Base-by-base conservation (phyloP, 164 flowering plant genomes). In the Amborella trichopoda region DNA sequence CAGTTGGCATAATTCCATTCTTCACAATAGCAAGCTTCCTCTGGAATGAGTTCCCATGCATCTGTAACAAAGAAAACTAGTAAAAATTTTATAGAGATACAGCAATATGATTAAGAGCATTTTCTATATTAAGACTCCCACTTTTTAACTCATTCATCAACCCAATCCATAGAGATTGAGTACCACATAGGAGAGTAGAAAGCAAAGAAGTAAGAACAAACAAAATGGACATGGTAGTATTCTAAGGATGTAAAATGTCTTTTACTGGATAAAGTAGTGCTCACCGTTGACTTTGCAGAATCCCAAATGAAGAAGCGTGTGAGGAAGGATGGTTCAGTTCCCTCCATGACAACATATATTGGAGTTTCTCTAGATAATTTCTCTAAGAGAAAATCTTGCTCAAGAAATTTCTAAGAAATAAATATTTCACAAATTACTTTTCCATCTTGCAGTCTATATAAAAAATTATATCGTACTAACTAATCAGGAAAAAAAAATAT, bases 21-120 rank as follows among this genome's bases (percentile, higher is more conserved):
- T 87, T 91, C 37, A 91, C 61, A 17, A 80, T 62, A 9, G 91
- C 60, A 59, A 87, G 76, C 56, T 77, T 93, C 72, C 96, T 72
- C 56, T 93, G 91, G 56, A 82, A 93, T 12, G 99, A 93, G 68
- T 83, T 80, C 57, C 99, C 99, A 67, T 80, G 95, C 90, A 91
- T 91, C 99, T 91, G 82, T 33, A 44, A 26, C 36, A 41, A 69
- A 52, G n/a, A n/a, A n/a, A n/a, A n/a, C n/a, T n/a, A n/a, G n/a
- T n/a, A n/a, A n/a, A n/a, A n/a, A n/a, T n/a, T n/a, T n/a, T n/a
- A n/a, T n/a, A n/a, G n/a, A n/a, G n/a, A n/a, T n/a, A n/a, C n/a
- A n/a, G n/a, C n/a, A n/a, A n/a, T n/a, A n/a, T n/a, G n/a, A n/a
- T n/a, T n/a, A n/a, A n/a, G n/a, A n/a, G n/a, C n/a, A n/a, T n/a